Percentiles rank a stretch among this genome's conserved stretches.
These are phyloP conservation scores for Fusarium sp. DNA, from an alignment of 2,329 filamentous ascomycete genomes.

Conservation along the genomic window DNA sequence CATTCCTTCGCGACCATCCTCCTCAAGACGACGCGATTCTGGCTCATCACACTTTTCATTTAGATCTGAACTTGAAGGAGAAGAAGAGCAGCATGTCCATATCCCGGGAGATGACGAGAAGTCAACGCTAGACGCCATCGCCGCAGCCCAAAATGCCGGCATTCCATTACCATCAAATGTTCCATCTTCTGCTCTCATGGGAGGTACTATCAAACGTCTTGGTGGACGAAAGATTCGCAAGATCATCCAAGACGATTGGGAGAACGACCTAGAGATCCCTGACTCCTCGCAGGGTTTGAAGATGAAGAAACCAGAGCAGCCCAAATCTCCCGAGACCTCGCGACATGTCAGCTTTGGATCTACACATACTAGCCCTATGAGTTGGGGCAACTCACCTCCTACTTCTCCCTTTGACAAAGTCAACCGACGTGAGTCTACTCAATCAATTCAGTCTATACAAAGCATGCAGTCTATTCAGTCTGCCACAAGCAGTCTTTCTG, in stretches of 20 bases:
- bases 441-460: constrained; percentile 19
- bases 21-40: constrained; percentile 72
- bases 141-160: constrained; percentile 85
- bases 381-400: constrained; percentile 45
- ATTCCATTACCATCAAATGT: constrained; percentile 91
- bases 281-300: constrained; percentile 66
- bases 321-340: constrained; percentile 72
- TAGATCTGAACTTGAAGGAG: constrained; percentile 83
- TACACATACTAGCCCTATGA: constrained; percentile 61
- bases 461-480: constrained; percentile 39
- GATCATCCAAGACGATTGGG: constrained; percentile 82
- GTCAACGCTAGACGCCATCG: constrained; percentile 85
- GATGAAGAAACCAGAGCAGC: constrained; percentile 70
- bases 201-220: constrained; percentile 91
- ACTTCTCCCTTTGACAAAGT: constrained; percentile 36
- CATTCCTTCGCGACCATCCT: constrained; percentile 48
- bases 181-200: constrained; percentile 86
- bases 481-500: constrained; percentile 49
- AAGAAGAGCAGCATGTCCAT: constrained; percentile 89
- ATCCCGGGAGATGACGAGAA: constrained; percentile 86
- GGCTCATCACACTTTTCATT: constrained; percentile 84
- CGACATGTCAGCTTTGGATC: constrained; percentile 68
- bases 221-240: constrained; percentile 78
- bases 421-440: constrained; percentile 43
- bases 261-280: constrained; percentile 78